Percentiles rank a stretch among this genome's conserved stretches.
Conservation (phyloP, 129 eudicot genomes). For the sunflower (Helianthus annuus) region DNA sequence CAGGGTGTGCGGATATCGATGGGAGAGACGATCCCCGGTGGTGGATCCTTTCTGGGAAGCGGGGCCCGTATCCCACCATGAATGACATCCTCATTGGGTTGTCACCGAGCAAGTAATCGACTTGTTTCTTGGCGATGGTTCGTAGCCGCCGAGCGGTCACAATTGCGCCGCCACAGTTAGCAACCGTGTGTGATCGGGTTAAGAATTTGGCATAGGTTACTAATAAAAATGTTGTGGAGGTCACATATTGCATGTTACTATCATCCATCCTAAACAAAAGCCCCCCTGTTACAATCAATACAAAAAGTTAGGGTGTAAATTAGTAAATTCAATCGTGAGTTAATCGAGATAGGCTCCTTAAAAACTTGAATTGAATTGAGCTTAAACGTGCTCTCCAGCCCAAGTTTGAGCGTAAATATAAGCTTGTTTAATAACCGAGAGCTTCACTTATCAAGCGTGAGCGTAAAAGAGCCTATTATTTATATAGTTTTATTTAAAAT, state of each 20-base stretch:
- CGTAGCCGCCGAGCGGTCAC: constrained; percentile 42
- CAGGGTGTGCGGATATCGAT: constrained; percentile 23
- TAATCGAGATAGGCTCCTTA: too few species aligned
- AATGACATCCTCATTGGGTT: constrained; percentile 56
- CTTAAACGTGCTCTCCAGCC: too few species aligned
- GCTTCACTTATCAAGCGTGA: too few species aligned
- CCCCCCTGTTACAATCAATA: constrained; percentile 38
- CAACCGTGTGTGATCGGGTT: constrained; percentile 23
- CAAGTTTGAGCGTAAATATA: too few species aligned
- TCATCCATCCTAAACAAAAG: constrained; percentile 45
- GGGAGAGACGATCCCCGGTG: constrained; percentile 61
- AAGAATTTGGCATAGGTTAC: constrained; percentile 46
- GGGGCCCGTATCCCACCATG: constrained; percentile 65
- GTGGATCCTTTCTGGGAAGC: constrained; percentile 49
- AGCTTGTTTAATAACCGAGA: too few species aligned
- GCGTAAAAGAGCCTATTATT: too few species aligned
- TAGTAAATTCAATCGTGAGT: too few species aligned
- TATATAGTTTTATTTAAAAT: too few species aligned
- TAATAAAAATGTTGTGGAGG: constrained; percentile 43
- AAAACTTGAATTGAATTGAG: too few species aligned
- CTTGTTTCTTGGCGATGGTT: constrained; percentile 44
- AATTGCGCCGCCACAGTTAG: constrained; percentile 45
- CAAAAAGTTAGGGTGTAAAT: too few species aligned
- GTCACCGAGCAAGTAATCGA: constrained; percentile 50
- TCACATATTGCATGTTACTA: constrained; percentile 44